Conservation (phyloP, 2,329 filamentous ascomycete genomes). For the Coniochaeta hoffmannii region DNA sequence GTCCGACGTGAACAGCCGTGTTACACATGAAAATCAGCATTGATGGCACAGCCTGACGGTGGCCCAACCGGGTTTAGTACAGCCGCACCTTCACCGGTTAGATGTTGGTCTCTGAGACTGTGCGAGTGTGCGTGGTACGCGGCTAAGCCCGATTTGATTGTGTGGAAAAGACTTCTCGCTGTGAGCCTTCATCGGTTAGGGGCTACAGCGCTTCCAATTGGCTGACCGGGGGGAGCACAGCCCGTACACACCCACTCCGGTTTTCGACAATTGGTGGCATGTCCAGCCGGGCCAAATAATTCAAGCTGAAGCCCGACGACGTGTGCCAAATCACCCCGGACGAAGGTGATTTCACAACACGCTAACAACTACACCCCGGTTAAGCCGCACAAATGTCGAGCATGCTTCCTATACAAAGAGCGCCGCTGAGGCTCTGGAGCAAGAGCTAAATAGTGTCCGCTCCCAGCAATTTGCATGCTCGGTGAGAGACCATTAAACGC, state of each 20-base stretch:
- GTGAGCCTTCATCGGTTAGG: neutral
- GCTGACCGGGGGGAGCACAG: neutral
- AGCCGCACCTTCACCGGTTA: neutral
- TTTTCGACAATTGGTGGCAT: neutral
- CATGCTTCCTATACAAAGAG: neutral
- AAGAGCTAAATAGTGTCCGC: neutral
- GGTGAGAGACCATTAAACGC: neutral
- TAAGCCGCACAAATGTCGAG: neutral
- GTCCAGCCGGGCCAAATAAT: neutral
- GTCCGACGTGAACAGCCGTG: neutral
- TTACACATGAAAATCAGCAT: neutral
- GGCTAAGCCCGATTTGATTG: too few relatives aligned
- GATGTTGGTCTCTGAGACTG: neutral
- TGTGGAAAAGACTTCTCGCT: neutral
- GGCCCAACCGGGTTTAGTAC: neutral
- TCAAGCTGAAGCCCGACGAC: neutral
- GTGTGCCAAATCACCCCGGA: neutral
- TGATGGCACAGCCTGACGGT: neutral
- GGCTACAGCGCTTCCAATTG: neutral
- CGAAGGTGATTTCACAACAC: neutral
- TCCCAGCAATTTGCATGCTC: neutral
- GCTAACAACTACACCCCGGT: neutral
- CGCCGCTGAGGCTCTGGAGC: neutral
- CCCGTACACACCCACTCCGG: neutral
- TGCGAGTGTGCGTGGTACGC: neutral